Base-by-base conservation (phyloP, 176 grass and related monocot genomes). In the Avena sativa region DNA sequence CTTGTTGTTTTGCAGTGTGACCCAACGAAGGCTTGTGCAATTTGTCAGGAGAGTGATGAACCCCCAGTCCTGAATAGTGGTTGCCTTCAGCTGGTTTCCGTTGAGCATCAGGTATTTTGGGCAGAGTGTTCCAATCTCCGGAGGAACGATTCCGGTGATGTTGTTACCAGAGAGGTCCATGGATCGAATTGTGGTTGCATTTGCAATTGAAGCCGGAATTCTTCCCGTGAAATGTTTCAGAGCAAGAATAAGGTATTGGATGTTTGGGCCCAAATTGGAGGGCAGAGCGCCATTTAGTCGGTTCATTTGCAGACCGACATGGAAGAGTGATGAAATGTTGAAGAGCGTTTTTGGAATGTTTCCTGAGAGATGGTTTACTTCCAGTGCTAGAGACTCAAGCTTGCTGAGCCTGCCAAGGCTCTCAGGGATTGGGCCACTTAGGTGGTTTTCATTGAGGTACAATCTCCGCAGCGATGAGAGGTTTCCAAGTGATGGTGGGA, bases 161-260 rank as follows among this genome's bases (percentile, higher is more conserved):
- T 85, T 93, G 75, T 90, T 93, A 28, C n/a, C 53, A 11, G 84
- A 57, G 47, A 93, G 74, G 70, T 90, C 91, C 8, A 93, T 67
- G 6, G 78, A 75, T 23, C 74, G 82, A 69, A 90, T 40, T 6
- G 48, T 70, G 9, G 91, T 81, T 57, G 77, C 72, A 40, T 93
- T 93, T 5, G 81, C 79, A 9, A 93, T 85, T 16, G 73, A 85
- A 19, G 62, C 14, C 4, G 88, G 88, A 25, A 93, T 90, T 4
- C 80, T 26, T 50, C 91, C 81, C 1, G 61, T 84, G 47, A 90
- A 82, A 3, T 61, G 66, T 49, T 93, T 93, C 34, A 69, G n/a
- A 47, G 67, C 88, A 68, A 93, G 25, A 15, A 84, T 76, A 1
- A 93, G 49, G 56, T 64, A 47, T 16, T 61, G 68, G 56, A 93